Conservation (phyloP, 192 early-diverging fungal species). For the Coemansia sp. region DNA sequence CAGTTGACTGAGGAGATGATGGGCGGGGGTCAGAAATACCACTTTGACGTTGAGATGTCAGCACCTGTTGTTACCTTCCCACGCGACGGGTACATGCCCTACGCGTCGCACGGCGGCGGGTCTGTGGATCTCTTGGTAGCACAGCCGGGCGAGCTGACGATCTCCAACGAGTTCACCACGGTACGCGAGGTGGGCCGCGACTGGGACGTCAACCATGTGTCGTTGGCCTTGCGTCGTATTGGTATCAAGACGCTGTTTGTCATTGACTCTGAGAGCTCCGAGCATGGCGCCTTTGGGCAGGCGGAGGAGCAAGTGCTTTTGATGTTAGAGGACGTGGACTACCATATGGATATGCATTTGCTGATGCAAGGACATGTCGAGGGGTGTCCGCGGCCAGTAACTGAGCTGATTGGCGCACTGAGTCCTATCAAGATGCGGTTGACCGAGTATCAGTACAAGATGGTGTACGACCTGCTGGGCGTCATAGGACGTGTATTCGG, state of each 20-base stretch:
- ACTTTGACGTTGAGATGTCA: slow-evolving; percentile 83
- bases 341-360: slow-evolving; percentile 66
- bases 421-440: slow-evolving; percentile 78
- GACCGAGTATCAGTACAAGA: slow-evolving; percentile 82
- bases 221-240: slow-evolving; percentile 63
- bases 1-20: slow-evolving; percentile 78
- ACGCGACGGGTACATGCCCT: slow-evolving; percentile 52
- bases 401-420: slow-evolving; percentile 65
- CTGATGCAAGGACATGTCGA: slow-evolving; percentile 58
- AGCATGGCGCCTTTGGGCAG: slow-evolving; percentile 56
- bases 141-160: slow-evolving; percentile 86
- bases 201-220: slow-evolving; percentile 65
- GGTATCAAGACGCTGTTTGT: slow-evolving; percentile 60
- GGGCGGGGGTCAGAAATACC: slow-evolving; percentile 59
- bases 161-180: slow-evolving; percentile 72
- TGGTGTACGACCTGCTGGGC: slow-evolving; percentile 63
- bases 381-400: slow-evolving; percentile 60
- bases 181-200: slow-evolving; percentile 51
- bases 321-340: slow-evolving; percentile 85
- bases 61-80: slow-evolving; percentile 89
- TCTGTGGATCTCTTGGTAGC: slow-evolving; percentile 68
- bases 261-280: slow-evolving; percentile 41
- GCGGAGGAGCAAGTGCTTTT: slow-evolving; percentile 55
- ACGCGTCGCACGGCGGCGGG: slow-evolving; percentile 10
- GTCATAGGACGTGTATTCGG: slow-evolving; percentile 49